Evolutionary conservation across 2,329 filamentous ascomycete genomes (phyloP), one percentile per base, ranked within the genome.

Genomic region (Paraphoma chrysanthemicola): DNA sequence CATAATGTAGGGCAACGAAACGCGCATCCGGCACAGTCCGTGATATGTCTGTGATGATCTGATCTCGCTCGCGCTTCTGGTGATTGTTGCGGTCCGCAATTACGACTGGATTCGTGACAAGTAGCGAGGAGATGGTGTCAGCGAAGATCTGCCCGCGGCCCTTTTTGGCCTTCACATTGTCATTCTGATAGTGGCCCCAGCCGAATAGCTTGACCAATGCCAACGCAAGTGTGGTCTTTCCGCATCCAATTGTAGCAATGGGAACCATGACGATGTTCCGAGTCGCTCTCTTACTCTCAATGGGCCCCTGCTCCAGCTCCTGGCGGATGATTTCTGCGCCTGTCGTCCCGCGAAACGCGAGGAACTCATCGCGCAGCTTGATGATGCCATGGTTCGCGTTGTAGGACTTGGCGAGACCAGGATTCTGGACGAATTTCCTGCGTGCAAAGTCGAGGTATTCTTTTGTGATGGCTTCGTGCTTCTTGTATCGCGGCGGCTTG

Each of bases 71-170:
- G 48, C 92, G 91, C 64, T 83, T 89, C 76, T 93, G 89, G 48
- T 97, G 92, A 72, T 97, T 99, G 78, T 99, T 99, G 17, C 95
- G 87, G 77, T 99, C 95, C 2, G 95, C 93, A 69, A 96, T 87
- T 51, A 97, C 93, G 1, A 88, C 94, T 0, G 88, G 84, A 44
- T 88, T 81, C 0, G 84, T 80, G 18, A 85, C 79, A 31, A 97
- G 82, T 51, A 86, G 77, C 23, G 88, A 84, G 49, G 89, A 83
- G 39, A 96, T 83, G 36, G 86, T 86, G 48, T 87, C 84, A 0
- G 90, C 90, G 74, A 99, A 98, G 51, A 87, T 85, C 60, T 89
- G 86, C 3, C 92, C 90, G 36, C 94, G 90, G 53, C 85, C 85
- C 64, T 81, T 84, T 73, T 90, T 90, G 60, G 88, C 92, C 50